Evolutionary conservation across 306 rosid genomes (phyloP).

Genomic region (Vigna angularis): DNA sequence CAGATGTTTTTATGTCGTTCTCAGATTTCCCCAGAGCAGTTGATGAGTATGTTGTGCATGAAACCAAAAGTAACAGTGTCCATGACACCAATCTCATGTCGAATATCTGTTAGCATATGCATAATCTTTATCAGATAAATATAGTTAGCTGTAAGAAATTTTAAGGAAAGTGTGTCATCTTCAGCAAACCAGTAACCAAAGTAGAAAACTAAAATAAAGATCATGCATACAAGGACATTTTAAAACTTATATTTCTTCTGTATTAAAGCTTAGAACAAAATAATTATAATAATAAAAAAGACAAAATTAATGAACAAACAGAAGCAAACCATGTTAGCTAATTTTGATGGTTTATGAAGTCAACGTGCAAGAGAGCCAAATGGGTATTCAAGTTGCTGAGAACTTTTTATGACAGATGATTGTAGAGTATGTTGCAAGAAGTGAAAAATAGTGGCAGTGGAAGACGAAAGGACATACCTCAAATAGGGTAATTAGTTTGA

Average conservation of each 20-base stretch:
- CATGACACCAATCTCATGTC: conserved; percentile 50
- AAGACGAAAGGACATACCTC: conserved; percentile 26
- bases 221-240: not conserved
- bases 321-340: not conserved
- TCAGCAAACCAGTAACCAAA: not conserved
- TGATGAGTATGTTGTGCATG: conserved; percentile 46
- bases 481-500: not conserved
- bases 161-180: not conserved
- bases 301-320: conserved; percentile 9
- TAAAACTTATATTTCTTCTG: not conserved
- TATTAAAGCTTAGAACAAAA: not conserved
- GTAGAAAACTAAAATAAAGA: not conserved
- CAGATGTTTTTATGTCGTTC: conserved; percentile 49
- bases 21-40: conserved; percentile 31
- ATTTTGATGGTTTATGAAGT: not conserved
- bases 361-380: not conserved
- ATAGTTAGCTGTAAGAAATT: not conserved
- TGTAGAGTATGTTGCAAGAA: not conserved
- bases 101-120: conserved; percentile 41
- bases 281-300: not conserved
- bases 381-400: not conserved
- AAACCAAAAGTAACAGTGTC: conserved; percentile 42
- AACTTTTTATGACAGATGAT: not conserved
- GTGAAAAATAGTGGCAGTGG: conserved; percentile 3
- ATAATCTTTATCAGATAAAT: conserved; percentile 3